Evolutionary conservation across 306 rosid species (phyloP).

Genomic region (Lathyrus aphaca): DNA sequence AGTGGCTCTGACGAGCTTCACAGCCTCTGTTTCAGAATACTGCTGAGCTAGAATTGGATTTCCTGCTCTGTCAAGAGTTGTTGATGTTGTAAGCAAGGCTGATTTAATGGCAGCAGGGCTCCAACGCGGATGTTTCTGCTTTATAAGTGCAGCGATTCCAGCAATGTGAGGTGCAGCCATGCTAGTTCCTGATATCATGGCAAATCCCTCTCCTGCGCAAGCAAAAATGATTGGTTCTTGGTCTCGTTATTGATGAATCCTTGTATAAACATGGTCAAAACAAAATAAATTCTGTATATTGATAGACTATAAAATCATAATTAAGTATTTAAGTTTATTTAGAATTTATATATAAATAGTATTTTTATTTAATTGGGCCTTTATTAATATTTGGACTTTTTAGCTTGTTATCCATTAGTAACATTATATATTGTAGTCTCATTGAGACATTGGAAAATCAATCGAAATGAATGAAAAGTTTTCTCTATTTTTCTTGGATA

Average conservation of each 20-base stretch:
- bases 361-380: too few species aligned
- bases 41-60: constrained; percentile 87
- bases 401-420: too few species aligned
- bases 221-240: not conserved
- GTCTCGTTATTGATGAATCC: not conserved
- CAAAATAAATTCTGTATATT: not conserved
- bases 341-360: too few species aligned
- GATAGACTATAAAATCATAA: too few species aligned
- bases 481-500: too few species aligned
- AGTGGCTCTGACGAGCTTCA: constrained; percentile 75
- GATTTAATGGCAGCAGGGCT: constrained; percentile 99
- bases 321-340: too few species aligned
- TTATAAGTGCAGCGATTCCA: constrained; percentile 94
- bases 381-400: too few species aligned
- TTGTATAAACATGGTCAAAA: not conserved
- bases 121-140: constrained; percentile 95
- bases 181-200: constrained; percentile 98
- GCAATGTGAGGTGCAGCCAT: constrained; percentile 99
- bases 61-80: constrained; percentile 83
- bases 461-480: too few species aligned
- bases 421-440: too few species aligned
- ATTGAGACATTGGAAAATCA: too few species aligned
- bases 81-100: constrained; percentile 91
- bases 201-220: constrained; percentile 87
- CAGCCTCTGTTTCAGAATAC: constrained; percentile 77